phyloP scores from a whole-genome alignment of 345 rosid genomes.

The Stellera chamaejasme region DNA sequence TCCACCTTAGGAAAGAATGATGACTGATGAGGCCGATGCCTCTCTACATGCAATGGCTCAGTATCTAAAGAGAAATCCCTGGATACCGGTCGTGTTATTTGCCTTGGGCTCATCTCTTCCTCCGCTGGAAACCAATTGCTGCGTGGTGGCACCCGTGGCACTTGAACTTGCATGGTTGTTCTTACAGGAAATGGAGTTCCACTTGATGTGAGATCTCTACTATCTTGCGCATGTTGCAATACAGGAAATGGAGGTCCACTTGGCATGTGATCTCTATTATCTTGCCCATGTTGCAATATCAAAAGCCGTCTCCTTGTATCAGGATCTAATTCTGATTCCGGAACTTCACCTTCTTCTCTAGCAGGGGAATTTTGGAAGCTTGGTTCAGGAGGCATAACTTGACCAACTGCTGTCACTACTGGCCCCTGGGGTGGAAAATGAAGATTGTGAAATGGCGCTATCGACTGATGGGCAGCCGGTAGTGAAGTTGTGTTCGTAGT shows the following conservation, averaged over 20 bases:
- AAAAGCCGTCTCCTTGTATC: conserved; percentile 95
- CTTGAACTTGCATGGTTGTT: conserved; percentile 55
- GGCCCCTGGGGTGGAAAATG: conserved; percentile 50
- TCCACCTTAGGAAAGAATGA: conserved; percentile 61
- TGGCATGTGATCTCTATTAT: conserved; percentile 61
- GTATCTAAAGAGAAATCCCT: conserved; percentile 63
- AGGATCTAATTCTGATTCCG: conserved; percentile 97
- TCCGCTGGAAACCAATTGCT: conserved; percentile 73
- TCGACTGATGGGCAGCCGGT: conserved; percentile 41
- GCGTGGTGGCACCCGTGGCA: conserved; percentile 52
- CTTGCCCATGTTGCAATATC: conserved; percentile 97
- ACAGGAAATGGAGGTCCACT: conserved; percentile 52
- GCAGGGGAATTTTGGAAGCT: conserved; percentile 90
- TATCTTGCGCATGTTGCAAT: conserved; percentile 96
- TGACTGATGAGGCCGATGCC: conserved; percentile 45
- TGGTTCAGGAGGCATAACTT: conserved; percentile 47
- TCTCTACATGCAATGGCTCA: conserved; percentile 60
- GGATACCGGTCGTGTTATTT: conserved; percentile 43
- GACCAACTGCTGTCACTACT: conserved; percentile 49
- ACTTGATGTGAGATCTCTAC: conserved; percentile 54
- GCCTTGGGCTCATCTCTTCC: conserved; percentile 82
- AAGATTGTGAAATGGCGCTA: conserved; percentile 35
- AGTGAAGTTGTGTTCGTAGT: conserved; percentile 29
- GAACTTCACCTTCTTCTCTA: conserved; percentile 99
- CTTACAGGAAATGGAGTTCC: conserved; percentile 69